A percentile compares a stretch with the other conserved stretches of the same genome.
phyloP scores from a whole-genome alignment of 2,329 filamentous ascomycete genomes.

The Nemania abortiva region DNA sequence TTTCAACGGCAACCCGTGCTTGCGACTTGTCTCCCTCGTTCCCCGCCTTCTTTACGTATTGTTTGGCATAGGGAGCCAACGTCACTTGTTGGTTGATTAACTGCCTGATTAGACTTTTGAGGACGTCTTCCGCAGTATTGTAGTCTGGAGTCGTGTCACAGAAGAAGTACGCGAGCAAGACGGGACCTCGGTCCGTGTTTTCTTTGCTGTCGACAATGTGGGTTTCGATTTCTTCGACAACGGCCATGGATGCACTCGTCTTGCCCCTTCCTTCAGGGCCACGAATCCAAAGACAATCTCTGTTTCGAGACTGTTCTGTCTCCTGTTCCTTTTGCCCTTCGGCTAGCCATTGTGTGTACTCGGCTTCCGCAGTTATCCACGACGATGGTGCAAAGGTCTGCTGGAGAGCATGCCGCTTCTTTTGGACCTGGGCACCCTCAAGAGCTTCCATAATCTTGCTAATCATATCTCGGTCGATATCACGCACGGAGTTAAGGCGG shows the following conservation, averaged over 20 bases:
- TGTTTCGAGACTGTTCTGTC: slow-evolving; percentile 29
- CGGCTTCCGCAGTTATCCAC: slow-evolving; percentile 55
- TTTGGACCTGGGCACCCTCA: slow-evolving; percentile 52
- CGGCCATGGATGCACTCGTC: slow-evolving; percentile 56
- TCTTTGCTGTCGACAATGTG: slow-evolving; percentile 42
- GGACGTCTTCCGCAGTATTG: slow-evolving; percentile 55
- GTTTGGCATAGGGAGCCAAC: slow-evolving; percentile 54
- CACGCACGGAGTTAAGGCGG: slow-evolving; percentile 54
- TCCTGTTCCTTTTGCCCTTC: slow-evolving; percentile 31
- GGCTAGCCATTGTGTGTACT: slow-evolving; percentile 54
- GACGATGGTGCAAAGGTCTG: slow-evolving; percentile 52
- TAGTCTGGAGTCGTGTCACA: slow-evolving; percentile 56
- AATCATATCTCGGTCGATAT: slow-evolving; percentile 52
- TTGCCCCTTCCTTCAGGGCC: slow-evolving; percentile 59
- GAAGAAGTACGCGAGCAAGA: slow-evolving; percentile 57
- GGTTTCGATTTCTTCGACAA: slow-evolving; percentile 53
- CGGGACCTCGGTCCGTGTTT: slow-evolving; percentile 45
- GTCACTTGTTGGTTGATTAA: slow-evolving; percentile 53
- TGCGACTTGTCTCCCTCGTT: slow-evolving; percentile 48
- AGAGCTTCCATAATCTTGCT: slow-evolving; percentile 51
- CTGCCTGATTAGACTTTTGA: slow-evolving; percentile 57
- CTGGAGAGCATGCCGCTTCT: slow-evolving; percentile 51
- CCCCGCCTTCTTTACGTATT: slow-evolving; percentile 51
- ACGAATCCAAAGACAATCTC: slow-evolving; percentile 56
- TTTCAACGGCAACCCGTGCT: slow-evolving; percentile 54